Evolutionary conservation across 75 land plant genomes (phyloP).

Genomic region (Isoetes taiwanensis): DNA sequence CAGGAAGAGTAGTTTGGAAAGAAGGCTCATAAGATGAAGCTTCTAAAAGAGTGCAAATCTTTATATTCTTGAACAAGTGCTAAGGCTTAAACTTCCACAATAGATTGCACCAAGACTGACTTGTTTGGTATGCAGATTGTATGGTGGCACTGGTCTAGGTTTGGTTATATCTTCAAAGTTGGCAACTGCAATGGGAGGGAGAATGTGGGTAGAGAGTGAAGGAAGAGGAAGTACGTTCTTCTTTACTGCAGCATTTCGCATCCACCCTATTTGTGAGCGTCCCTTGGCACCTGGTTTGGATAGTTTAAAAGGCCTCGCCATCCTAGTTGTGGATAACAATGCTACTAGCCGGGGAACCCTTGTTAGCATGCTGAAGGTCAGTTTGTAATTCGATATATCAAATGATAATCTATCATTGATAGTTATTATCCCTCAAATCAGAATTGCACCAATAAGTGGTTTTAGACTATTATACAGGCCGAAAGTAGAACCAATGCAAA

Average conservation of each 20-base stretch:
- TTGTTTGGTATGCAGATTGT: not conserved
- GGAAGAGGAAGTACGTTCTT: not conserved
- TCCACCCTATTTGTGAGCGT: not conserved
- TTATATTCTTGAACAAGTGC: not conserved
- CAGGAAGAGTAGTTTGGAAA: not conserved
- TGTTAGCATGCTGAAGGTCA: constrained; percentile 2
- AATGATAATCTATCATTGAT: no score
- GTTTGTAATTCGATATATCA: no score
- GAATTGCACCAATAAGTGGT: no score
- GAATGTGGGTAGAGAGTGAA: constrained; percentile 10
- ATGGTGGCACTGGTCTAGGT: not conserved
- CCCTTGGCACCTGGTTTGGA: not conserved
- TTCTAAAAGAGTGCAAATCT: not conserved
- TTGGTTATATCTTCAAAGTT: not conserved
- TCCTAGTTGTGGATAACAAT: constrained; percentile 1
- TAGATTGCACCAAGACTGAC: not conserved
- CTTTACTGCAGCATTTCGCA: constrained; percentile 3
- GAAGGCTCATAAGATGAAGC: not conserved
- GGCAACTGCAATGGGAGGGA: constrained; percentile 2
- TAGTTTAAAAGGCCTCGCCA: not conserved
- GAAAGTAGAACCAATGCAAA: no score
- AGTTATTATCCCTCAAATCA: no score
- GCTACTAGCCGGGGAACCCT: not conserved
- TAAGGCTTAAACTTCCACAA: not conserved
- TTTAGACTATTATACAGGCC: no score